Evolutionary conservation across 805 yeast species (phyloP), one percentile per base, ranked within the genome.

Genomic region (Lipomyces yamanashiensis): DNA sequence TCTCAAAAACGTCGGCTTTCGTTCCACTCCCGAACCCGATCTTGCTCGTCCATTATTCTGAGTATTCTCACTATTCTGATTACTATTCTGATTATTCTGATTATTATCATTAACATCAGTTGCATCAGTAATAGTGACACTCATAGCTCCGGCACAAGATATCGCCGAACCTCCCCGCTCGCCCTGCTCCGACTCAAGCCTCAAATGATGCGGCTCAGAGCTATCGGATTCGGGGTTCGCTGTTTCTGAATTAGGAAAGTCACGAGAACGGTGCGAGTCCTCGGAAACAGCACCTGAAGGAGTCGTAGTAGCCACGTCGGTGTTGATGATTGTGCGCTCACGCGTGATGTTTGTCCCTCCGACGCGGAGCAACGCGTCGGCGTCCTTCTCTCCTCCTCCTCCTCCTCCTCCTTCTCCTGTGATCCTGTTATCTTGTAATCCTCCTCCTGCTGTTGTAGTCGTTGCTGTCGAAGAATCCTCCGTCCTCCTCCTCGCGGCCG

Each of bases 241-340:
- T 33, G 28, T 28, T 28, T 2, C 5, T 5, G 28, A 5, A 28
- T 28, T 28, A 5, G 28, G 28, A 28, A 28, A 5, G 5, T n/a
- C n/a, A n/a, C n/a, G n/a, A n/a, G n/a, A n/a, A n/a, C n/a, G n/a
- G n/a, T n/a, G n/a, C n/a, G n/a, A n/a, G n/a, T 28, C 28, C 28
- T 28, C 28, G 28, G 28, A 28, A 28, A 28, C 28, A 28, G 28
- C 28, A 5, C 28, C 28, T 28, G 28, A 28, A 3, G 28, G 5
- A 28, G 28, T 5, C 2, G 5, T 5, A n/a, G 51, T 39, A 1
- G 33, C 58, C 19, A 19, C 48, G 23, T 33, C 21, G 53, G 64
- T 44, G 54, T 50, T 56, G 50, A 61, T 61, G 19, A 56, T 61
- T 28, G 64, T 61, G 53, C 64, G 64, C 54, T 61, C 64, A 28